A percentile compares a stretch with the other conserved stretches of the same genome.
These are phyloP conservation scores for Abortiporus biennis DNA, from an alignment of 1,284 basidiomycete species.

Conservation along the genomic window DNA sequence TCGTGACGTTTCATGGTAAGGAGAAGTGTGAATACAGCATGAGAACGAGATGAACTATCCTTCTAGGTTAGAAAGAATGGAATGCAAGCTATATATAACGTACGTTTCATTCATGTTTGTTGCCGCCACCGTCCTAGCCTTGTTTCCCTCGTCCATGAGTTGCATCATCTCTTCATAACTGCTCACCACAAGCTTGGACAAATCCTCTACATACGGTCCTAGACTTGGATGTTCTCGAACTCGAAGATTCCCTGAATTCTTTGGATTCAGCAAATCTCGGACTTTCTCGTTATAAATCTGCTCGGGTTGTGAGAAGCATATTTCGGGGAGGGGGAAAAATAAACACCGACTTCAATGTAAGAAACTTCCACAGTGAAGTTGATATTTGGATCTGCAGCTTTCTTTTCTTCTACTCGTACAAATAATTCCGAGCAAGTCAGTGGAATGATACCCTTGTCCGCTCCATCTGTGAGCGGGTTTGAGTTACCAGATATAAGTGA, in stretches of 20 bases:
- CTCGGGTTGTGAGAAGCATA: neutral
- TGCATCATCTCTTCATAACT: slow-evolving; percentile 96
- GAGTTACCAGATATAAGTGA: slow-evolving; percentile 15
- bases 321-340: neutral
- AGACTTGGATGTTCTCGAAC: slow-evolving; percentile 95
- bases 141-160: slow-evolving; percentile 99
- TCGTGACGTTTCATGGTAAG: slow-evolving; percentile 90
- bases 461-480: slow-evolving; percentile 60
- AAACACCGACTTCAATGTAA: slow-evolving; percentile 77
- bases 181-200: slow-evolving; percentile 89
- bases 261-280: slow-evolving; percentile 93
- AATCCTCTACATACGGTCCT: slow-evolving; percentile 96
- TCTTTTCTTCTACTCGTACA: slow-evolving; percentile 71
- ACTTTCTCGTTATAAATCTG: slow-evolving; percentile 99
- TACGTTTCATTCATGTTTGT: slow-evolving; percentile 99
- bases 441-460: slow-evolving; percentile 97
- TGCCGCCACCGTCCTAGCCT: slow-evolving; percentile 94
- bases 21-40: slow-evolving; percentile 95
- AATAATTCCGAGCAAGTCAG: slow-evolving; percentile 94
- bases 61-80: neutral
- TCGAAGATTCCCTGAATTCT: slow-evolving; percentile 92
- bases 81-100: slow-evolving; percentile 19
- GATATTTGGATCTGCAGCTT: slow-evolving; percentile 59
- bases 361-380: slow-evolving; percentile 93
- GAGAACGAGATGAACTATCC: slow-evolving; percentile 85